Conservation (phyloP, 176 grass and related monocot genomes). For the Musa acuminata region DNA sequence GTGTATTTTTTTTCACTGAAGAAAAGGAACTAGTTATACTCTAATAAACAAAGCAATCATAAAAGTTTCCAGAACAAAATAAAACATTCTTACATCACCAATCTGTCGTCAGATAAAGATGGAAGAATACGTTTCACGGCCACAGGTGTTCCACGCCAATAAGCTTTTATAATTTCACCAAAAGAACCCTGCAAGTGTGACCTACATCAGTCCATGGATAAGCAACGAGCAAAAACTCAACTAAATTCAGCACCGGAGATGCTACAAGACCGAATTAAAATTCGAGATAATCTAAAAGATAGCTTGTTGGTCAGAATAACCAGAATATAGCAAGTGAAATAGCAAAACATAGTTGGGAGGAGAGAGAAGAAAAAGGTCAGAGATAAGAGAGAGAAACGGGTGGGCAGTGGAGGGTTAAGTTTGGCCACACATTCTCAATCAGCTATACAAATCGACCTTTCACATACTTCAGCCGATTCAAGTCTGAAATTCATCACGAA, state of each 20-base stretch:
- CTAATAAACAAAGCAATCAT: neutral
- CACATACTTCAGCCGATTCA: no score
- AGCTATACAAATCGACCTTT: no score
- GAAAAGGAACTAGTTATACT: neutral
- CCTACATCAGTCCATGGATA: slow-evolving; percentile 7
- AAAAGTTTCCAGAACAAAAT: neutral
- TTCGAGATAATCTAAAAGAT: neutral
- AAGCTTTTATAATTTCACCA: slow-evolving; percentile 98
- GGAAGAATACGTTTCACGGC: slow-evolving; percentile 99
- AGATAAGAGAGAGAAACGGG: neutral
- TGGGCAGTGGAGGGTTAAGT: neutral
- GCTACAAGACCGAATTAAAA: neutral
- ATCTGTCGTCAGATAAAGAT: slow-evolving; percentile 87
- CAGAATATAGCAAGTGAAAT: no score
- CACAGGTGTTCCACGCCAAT: slow-evolving; percentile 97
- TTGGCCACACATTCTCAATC: no score
- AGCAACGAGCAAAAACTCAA: slow-evolving; percentile 7
- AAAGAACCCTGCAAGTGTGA: slow-evolving; percentile 74
- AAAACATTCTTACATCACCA: slow-evolving; percentile 70
- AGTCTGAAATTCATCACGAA: neutral
- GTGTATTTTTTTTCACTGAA: neutral
- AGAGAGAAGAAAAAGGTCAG: neutral
- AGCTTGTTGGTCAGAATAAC: no score
- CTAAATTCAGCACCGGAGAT: neutral
- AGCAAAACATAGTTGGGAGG: neutral